phyloP scores from a whole-genome alignment of 179 eudicot genomes.

The Carnegiea gigantea region DNA sequence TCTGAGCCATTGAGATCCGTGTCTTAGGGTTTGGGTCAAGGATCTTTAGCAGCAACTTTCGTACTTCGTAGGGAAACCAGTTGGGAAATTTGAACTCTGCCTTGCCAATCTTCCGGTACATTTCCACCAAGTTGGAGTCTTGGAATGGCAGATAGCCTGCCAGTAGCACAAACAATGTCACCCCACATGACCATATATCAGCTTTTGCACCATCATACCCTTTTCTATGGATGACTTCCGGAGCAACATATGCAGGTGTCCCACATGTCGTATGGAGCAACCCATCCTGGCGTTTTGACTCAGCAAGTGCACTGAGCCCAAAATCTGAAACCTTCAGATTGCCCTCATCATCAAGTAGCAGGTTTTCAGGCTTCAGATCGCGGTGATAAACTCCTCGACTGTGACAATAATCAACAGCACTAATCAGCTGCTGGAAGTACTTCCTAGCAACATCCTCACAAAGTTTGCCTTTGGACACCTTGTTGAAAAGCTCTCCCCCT shows the following conservation, averaged over 20 bases:
- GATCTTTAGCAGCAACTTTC: slow-evolving; percentile 34
- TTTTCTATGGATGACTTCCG: slow-evolving; percentile 38
- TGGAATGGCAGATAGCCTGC: slow-evolving; percentile 45
- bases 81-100: slow-evolving; percentile 39
- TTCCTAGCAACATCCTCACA: slow-evolving; percentile 48
- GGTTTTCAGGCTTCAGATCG: slow-evolving; percentile 44
- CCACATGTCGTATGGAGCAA: slow-evolving; percentile 42
- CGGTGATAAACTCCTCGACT: slow-evolving; percentile 44
- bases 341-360: slow-evolving; percentile 39
- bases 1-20: slow-evolving; percentile 36
- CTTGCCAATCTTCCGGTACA: slow-evolving; percentile 44
- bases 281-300: slow-evolving; percentile 33
- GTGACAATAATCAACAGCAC: slow-evolving; percentile 43
- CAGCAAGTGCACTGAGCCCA: slow-evolving; percentile 38
- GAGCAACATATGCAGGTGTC: slow-evolving; percentile 47
- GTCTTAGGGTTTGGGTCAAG: slow-evolving; percentile 41
- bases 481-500: slow-evolving; percentile 63
- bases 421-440: slow-evolving; percentile 47
- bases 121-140: slow-evolving; percentile 33
- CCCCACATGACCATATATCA: slow-evolving; percentile 52
- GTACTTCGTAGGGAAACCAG: slow-evolving; percentile 41
- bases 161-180: slow-evolving; percentile 36
- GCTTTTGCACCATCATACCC: slow-evolving; percentile 54
- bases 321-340: slow-evolving; percentile 44
- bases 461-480: slow-evolving; percentile 49